Base-by-base conservation (phyloP, 371 early-diverging fungal genomes). In the Mucor indicus region DNA sequence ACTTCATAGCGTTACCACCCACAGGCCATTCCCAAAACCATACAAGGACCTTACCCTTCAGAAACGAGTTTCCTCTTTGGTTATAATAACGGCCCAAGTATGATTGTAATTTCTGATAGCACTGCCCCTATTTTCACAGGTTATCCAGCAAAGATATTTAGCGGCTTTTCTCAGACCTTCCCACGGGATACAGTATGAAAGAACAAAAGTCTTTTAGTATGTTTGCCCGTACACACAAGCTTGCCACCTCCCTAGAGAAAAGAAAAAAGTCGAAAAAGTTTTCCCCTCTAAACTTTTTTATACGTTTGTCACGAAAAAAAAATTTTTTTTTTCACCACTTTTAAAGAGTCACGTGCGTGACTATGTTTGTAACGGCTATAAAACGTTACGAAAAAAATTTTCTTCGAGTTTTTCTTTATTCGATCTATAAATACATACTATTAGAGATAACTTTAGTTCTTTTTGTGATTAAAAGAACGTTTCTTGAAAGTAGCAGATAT, bases 81-180 rank as follows among this genome's bases (percentile, higher is more conserved):
- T 56, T 44, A 43, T n/a, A n/a, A n/a, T 53, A 44, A 50, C 25
- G 53, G 45, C 21, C 20, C 20, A 46, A 53, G 40, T 9, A n/a
- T n/a, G 20, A 41, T 31, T 53, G 57, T 21, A 48, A 37, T 66
- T 60, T 60, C 70, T 70, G 70, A 66, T 70, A 60, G 61, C 61
- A 62, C 63, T 60, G 60, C 70, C 54, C 64, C 55, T 62, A 57
- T 57, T 57, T 70, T 66, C 53, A 59, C 64, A 57, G 57, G 64
- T 62, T 63, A 41, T 62, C 64, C 70, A 56, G 70, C 60, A 66
- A 70, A 63, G 61, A 62, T 49, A 59, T 66, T 62, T 53, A 60
- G 53, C 55, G 72, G 72, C 57, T 72, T 72, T 72, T 48, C 72
- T 72, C 72, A 67, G 72, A 72, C 72, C 68, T 72, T 72, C 72